These are phyloP conservation scores for Trifolium repens DNA, from an alignment of 306 rosid species.

Conservation along the genomic window DNA sequence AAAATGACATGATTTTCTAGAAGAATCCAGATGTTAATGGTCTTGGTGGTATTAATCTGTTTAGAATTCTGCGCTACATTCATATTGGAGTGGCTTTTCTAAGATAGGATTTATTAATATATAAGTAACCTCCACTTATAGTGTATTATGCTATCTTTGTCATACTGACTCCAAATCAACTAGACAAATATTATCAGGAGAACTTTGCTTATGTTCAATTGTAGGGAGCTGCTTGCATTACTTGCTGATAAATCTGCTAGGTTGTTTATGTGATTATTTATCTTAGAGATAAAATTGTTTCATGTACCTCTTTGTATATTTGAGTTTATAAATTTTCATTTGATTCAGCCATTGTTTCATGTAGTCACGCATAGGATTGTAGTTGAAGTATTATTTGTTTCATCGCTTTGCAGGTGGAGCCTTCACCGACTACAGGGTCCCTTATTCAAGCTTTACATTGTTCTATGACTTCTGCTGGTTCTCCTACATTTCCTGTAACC, in stretches of 20 bases:
- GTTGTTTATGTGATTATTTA: conserved; percentile 5
- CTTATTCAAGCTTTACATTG: conserved; percentile 63
- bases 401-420: conserved; percentile 75
- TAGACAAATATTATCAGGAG: conserved; percentile 10
- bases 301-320: conserved; percentile 1
- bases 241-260: conserved; percentile 33
- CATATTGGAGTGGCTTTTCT: conserved; percentile 41
- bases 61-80: conserved; percentile 35
- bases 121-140: conserved; percentile 42
- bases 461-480: conserved; percentile 48
- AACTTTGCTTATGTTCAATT: conserved; percentile 38
- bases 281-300: no score
- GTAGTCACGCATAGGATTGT: conserved; percentile 6
- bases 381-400: conserved; percentile 32
- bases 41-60: conserved; percentile 44
- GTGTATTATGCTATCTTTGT: conserved; percentile 39
- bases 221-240: conserved; percentile 30
- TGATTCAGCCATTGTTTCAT: conserved; percentile 36
- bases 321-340: background rate
- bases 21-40: conserved; percentile 41
- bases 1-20: conserved; percentile 47
- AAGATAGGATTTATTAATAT: conserved; percentile 39
- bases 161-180: conserved; percentile 32
- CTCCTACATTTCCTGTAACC: conserved; percentile 58
- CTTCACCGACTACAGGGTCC: conserved; percentile 98